phyloP scores from a whole-genome alignment of 371 early-diverging fungal species.

The Apophysomyces trapeziformis region DNA sequence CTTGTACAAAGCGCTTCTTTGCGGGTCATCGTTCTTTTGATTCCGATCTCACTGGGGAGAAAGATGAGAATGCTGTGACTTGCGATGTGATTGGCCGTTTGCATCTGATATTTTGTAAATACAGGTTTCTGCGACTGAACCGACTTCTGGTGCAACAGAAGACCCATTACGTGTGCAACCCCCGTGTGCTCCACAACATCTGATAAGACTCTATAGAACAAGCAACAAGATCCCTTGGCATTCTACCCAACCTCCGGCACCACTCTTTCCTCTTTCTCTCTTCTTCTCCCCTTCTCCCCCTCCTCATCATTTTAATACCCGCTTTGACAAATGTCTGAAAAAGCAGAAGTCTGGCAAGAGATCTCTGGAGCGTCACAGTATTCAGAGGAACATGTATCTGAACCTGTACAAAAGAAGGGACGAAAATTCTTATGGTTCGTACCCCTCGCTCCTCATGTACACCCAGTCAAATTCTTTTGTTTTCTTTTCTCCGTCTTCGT shows the following conservation, averaged over 20 bases:
- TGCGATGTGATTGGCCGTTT: constrained; percentile 4
- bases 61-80: constrained; percentile 2
- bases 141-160: background rate
- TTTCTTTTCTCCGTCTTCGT: constrained; percentile 41
- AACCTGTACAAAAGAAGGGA: constrained; percentile 8
- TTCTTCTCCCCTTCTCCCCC: background rate
- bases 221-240: background rate
- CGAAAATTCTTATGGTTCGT: constrained; percentile 49
- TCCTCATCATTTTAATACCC: too few relatives aligned
- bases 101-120: constrained; percentile 16
- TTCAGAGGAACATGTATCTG: background rate
- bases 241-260: background rate
- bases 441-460: constrained; percentile 35
- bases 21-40: background rate
- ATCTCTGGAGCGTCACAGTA: background rate
- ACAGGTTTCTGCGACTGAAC: background rate
- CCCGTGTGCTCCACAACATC: constrained; percentile 10
- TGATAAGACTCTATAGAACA: background rate
- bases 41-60: constrained; percentile 9
- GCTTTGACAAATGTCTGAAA: background rate
- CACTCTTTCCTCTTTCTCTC: too few relatives aligned
- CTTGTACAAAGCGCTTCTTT: background rate
- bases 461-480: constrained; percentile 39
- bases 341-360: background rate
- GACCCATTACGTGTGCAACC: constrained; percentile 4